Base-by-base conservation (phyloP, 352 stramenopile species). In the Phytophthora fragariae region DNA sequence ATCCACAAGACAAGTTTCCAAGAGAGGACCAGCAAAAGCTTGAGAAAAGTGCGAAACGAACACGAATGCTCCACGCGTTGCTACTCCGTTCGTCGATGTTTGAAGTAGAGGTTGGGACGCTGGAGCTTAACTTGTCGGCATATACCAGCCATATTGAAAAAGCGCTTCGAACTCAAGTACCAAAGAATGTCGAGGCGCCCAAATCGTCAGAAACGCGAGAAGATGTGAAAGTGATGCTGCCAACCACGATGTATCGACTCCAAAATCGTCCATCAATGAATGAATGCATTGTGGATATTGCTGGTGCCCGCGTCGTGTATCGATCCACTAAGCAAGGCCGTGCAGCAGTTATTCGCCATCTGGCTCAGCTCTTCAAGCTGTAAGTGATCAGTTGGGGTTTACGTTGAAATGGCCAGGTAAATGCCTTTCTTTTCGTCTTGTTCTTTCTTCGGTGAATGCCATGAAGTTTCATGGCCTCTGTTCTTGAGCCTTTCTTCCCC, bases 321-420 rank as follows among this genome's bases (percentile, higher is more conserved):
- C 80, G 72, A 59, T 85, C 82, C 27, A 92, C 85, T 10, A 78
- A 81, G 61, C 74, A 87, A 52, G 88, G 88, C 5, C 85, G 84
- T 31, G 74, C 82, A 11, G 85, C 88, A 19, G 80, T 85, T 1
- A 73, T 90, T 59, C 76, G 88, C 19, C 78, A 88, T 47, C 58
- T 93, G 31, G 60, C 88, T 2, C 73, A 85, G 1, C 62, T 66
- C 15, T 71, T 87, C 24, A 75, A 69, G 61, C 24, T 65, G 50
- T 62, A 66, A 61, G 11, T 24, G 14, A 53, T 11, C 35, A 9
- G 35, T 0, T 50, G 10, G 27, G 33, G 24, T 44, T 89, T 66
- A 93, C 15, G 82, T 92, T 55, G 83, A 90, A 57, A 93, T 91
- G 15, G 83, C 78, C 46, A 92, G 68, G 62, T 92, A 86, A 68